These are phyloP conservation scores for Trichosanthes truncata DNA, from an alignment of 306 rosid genomes.

Conservation along the genomic window DNA sequence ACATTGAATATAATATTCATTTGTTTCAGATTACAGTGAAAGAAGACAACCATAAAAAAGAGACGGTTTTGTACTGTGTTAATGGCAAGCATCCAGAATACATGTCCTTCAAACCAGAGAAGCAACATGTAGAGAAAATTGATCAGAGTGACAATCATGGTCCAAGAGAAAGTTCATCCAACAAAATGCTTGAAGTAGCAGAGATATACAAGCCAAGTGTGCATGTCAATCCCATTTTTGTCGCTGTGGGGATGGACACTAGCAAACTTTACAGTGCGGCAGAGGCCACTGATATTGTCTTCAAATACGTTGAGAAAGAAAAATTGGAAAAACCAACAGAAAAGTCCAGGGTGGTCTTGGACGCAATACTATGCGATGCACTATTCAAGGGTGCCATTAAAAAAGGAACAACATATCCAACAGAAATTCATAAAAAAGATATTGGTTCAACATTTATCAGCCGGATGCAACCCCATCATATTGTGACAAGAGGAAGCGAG, in stretches of 20 bases:
- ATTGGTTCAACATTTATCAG: slow-evolving; percentile 50
- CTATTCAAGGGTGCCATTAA: slow-evolving; percentile 80
- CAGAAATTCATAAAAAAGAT: slow-evolving; percentile 85
- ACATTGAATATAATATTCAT: not conserved
- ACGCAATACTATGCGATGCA: slow-evolving; percentile 68
- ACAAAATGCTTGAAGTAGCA: slow-evolving; percentile 62
- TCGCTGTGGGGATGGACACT: slow-evolving; percentile 58
- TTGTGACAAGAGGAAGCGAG: slow-evolving; percentile 74
- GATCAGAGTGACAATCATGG: slow-evolving; percentile 40
- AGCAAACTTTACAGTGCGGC: slow-evolving; percentile 58
- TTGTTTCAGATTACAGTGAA: slow-evolving; percentile 55
- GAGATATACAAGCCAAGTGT: slow-evolving; percentile 82
- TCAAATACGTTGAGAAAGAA: slow-evolving; percentile 59
- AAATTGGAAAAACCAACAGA: slow-evolving; percentile 64
- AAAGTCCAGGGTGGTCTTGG: slow-evolving; percentile 55
- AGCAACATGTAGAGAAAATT: slow-evolving; percentile 48
- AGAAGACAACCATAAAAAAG: slow-evolving; percentile 88
- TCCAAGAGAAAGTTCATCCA: slow-evolving; percentile 33
- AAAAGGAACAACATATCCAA: slow-evolving; percentile 76
- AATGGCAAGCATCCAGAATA: slow-evolving; percentile 62
- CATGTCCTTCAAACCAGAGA: slow-evolving; percentile 81
- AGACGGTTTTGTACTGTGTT: slow-evolving; percentile 42
- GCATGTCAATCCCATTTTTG: slow-evolving; percentile 73
- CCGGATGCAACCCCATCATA: slow-evolving; percentile 87
- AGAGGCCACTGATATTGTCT: slow-evolving; percentile 69